Evolutionary conservation across 202 grass and related monocot species (phyloP), one percentile per base, ranked within the genome.

Genomic region (Schoenoplectus tabernaemontani): DNA sequence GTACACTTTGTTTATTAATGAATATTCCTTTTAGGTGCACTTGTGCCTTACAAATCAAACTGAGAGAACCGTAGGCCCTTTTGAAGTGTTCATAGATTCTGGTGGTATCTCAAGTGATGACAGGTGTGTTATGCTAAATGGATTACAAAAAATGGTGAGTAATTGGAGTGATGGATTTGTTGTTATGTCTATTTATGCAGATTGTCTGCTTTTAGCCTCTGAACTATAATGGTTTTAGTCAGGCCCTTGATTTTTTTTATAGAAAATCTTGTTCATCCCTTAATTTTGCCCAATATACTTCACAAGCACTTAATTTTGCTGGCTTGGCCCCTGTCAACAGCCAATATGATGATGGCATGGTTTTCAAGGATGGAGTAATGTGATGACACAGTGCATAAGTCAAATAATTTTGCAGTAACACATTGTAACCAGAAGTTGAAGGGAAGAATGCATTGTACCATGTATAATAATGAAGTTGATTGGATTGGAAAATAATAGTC

Each of bases 141-240:
- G 96, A 87, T 84, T 92, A 70, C 92, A 99, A 56, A 99, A 99
- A 53, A 80, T 92, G 92, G 96, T 99, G 85, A 77, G 96, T 85
- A 13, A 8, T 24, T 56, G 28, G 26, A 54, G 16, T 36, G 3
- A 56, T 56, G 8, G 15, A 34, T 75, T 75, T n/a, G 16, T 75
- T 75, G 47, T 56, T 54, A 11, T 54, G 23, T 51, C 47, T 9
- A 12, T 13, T 28, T 46, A 46, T 4, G 48, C 19, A 28, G 22
- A 8, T 22, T 48, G 41, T 28, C 67, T 48, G 22, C 41, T 17
- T 70, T 71, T 11, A 71, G 41, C 42, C 42, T 71, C 38, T 43
- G n/a, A 44, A 44, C 38, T 64, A 17, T 64, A 15, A 20, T 71
- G 39, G 20, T 44, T 46, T 71, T 4, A 8, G 20, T 71, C 48